Evolutionary conservation across 495 filamentous ascomycete genomes (phyloP).

Genomic region (Chaetomium fimeti): DNA sequence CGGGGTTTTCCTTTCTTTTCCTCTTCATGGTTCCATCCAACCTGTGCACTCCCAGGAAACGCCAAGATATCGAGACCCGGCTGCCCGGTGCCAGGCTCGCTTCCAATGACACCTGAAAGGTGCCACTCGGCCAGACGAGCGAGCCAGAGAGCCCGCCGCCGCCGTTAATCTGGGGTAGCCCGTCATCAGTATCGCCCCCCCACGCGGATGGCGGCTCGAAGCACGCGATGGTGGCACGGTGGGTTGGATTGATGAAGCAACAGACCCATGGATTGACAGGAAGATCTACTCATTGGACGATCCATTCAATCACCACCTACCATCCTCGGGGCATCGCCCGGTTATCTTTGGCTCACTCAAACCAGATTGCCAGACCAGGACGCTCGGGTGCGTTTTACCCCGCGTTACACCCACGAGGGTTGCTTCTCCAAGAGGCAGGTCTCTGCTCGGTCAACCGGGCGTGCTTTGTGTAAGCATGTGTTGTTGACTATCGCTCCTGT

Average conservation of each 20-base stretch:
- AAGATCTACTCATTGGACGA: constrained; percentile 8
- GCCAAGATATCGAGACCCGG: constrained; percentile 3
- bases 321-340: background rate
- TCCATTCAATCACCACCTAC: constrained; percentile 8
- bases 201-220: background rate
- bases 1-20: background rate
- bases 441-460: background rate
- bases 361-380: background rate
- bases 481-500: background rate
- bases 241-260: background rate
- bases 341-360: background rate
- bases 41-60: background rate
- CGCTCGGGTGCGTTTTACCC: background rate
- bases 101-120: background rate
- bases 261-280: background rate
- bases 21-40: background rate
- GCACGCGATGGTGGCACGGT: background rate
- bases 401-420: background rate
- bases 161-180: constrained; percentile 8
- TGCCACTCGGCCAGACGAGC: background rate
- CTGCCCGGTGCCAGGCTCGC: background rate
- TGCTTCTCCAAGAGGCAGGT: constrained; percentile 8
- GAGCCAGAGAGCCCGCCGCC: background rate
- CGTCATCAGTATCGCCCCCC: background rate
- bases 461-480: background rate